A percentile compares a stretch with the other conserved stretches of the same genome.
phyloP scores from a whole-genome alignment of 2,329 filamentous ascomycete species.

The Arthrobotrys entomopaga region DNA sequence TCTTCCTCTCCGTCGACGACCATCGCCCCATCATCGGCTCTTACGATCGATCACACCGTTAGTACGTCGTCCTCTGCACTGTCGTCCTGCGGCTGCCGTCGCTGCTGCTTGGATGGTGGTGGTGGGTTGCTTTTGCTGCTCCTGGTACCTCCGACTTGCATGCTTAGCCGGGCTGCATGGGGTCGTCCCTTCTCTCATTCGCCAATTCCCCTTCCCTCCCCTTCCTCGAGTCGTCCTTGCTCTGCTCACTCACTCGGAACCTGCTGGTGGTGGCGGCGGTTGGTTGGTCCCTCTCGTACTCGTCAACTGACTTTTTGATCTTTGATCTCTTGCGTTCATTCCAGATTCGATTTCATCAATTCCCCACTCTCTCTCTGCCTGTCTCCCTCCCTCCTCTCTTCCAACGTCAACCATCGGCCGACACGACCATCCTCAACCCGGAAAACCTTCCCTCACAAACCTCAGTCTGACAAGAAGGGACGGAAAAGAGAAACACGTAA shows the following conservation, averaged over 20 bases:
- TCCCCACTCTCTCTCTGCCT: constrained; percentile 32
- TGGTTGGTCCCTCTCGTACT: constrained; percentile 23
- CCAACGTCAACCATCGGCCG: constrained; percentile 7
- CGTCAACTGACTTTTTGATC: constrained; percentile 35
- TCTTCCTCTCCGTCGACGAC: not conserved
- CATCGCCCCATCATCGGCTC: not conserved
- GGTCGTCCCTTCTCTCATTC: constrained; percentile 15
- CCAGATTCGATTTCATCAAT: constrained; percentile 40
- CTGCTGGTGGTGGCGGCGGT: no score
- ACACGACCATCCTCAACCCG: not conserved
- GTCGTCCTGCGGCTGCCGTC: not conserved
- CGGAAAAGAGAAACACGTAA: no score
- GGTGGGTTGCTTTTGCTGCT: not conserved
- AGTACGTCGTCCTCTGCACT: not conserved
- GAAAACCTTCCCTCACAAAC: not conserved
- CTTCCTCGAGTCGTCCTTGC: not conserved
- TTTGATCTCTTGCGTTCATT: constrained; percentile 22
- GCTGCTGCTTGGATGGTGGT: constrained; percentile 6
- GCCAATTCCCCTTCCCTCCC: constrained; percentile 47
- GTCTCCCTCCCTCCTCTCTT: constrained; percentile 8
- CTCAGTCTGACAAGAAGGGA: not conserved
- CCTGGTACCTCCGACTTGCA: constrained; percentile 24
- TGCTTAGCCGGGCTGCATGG: constrained; percentile 52
- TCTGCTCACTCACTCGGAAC: not conserved
- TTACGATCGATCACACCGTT: not conserved